Evolutionary conservation across 2,329 filamentous ascomycete genomes (phyloP), one percentile per base, ranked within the genome.

Genomic region (Grosmannia clavigera): DNA sequence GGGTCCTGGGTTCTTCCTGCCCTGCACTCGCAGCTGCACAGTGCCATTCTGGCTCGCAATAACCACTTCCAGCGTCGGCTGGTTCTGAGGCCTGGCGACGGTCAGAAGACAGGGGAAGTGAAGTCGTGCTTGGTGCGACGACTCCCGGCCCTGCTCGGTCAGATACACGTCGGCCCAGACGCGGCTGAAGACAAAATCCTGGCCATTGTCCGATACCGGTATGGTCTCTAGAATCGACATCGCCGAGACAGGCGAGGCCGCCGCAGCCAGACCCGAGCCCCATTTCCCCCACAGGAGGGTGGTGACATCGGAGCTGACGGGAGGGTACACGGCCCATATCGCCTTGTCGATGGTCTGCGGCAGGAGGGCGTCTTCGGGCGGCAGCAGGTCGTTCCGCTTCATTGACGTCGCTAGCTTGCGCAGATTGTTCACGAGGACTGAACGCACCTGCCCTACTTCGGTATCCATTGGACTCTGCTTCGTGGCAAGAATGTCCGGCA

Each of bases 281-380:
- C 76, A 78, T 50, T 77, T 78, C 16, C 86, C 86, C 35, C 86
- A 84, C 2, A 95, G 76, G 3, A 92, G 79, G 12, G 85, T 82
- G 19, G 84, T 75, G 61, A 90, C 82, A 66, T 92, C 87, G 22
- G 88, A 81, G 29, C 85, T 85, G 64, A 92, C 80, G 11, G 78
- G 74, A 0, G 90, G 89, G 67, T 95, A 94, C 60, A 85, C 80
- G 19, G 92, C 70, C 90, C 90, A 96, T 48, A 95, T 87, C 0
- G 82, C 83, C 59, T 88, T 88, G 68, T 96, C 87, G 62, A 92
- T 84, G 1, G 85, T 84, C 67, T 90, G 87, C 1, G 87, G 86
- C n/a, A 92, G 76, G 52, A 85, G 80, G 0, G 82, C 76, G 55
- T 86, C 82, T 59, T 86, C 80, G 0, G 86, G 81, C 0, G 90